Base-by-base conservation (phyloP, 2,329 filamentous ascomycete genomes). In the Aspergillus fructus region DNA sequence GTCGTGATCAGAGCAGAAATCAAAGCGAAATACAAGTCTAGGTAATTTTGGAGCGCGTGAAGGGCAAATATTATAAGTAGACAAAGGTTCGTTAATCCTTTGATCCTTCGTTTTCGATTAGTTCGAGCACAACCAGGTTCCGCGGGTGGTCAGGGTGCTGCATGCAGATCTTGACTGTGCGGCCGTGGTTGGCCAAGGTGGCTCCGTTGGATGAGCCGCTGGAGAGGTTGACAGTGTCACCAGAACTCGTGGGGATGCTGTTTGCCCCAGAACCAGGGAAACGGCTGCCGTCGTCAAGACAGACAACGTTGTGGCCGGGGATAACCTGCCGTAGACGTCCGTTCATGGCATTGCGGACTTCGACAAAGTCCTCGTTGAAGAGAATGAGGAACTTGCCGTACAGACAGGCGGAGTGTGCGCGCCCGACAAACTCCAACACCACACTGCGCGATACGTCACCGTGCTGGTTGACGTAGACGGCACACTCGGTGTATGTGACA, bases 401-500 rank as follows among this genome's bases (percentile, higher is more conserved):
- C 78, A 97, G 88, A 60, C 92, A 94, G 2, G 93, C 93, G 12
- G 87, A 86, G 61, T 89, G 88, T 1, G 94, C 94, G 68, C 89
- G 93, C 64, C 94, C 94, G n/a, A 96, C 94, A 73, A 97, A 99
- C 71, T 97, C 92, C 92, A 99, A 96, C 68, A 97, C 93, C 58
- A 97, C 91, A 27, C 89, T 91, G 46, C 96, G 89, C 40, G 88
- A 93, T 27, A 99, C 91, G 60, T 99, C 94, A 64, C 94, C 94
- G 74, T 97, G 92, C 76, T 97, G 97, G 79, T 99, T 96, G 70
- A 97, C 90, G 69, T 97, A 99, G 8, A 99, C 93, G 17, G 93
- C 94, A 66, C 93, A 97, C 74, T 97, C 92, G 74, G 96, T 90
- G 73, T 97, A 99, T 39, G 90, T 91, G 49, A 97, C 86, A 24